Conservation (phyloP, 2,329 filamentous ascomycete species). For the Tolypocladium inflatum region DNA sequence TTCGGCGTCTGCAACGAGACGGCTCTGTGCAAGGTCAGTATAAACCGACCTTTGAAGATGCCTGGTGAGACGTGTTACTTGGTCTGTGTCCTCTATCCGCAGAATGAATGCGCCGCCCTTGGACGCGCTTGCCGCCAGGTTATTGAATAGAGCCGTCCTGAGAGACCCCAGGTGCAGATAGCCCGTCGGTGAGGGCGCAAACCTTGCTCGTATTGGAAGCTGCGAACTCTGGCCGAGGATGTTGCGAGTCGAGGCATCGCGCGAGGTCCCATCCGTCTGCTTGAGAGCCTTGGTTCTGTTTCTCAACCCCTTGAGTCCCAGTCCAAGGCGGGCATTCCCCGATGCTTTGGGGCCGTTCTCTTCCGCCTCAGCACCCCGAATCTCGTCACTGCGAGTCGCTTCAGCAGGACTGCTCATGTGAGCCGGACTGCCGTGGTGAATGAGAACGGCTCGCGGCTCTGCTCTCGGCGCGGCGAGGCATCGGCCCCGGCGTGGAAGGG, state of each 20-base stretch:
- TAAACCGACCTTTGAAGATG: neutral
- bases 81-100: conserved; percentile 91
- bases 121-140: conserved; percentile 77
- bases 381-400: neutral
- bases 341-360: neutral
- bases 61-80: conserved; percentile 40
- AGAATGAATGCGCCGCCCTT: conserved; percentile 77
- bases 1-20: conserved; percentile 74
- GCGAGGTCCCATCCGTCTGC: conserved; percentile 5
- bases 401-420: neutral
- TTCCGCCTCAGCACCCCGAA: neutral
- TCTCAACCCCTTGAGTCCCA: conserved; percentile 9
- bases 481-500: neutral
- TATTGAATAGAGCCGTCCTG: conserved; percentile 92
- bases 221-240: conserved; percentile 40
- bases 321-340: neutral
- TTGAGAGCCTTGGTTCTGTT: conserved; percentile 12
- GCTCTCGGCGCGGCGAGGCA: neutral
- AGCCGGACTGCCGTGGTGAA: neutral
- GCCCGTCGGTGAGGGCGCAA: conserved; percentile 92
- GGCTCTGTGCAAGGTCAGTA: conserved; percentile 44
- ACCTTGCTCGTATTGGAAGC: conserved; percentile 52
- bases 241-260: conserved; percentile 8
- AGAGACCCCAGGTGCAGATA: conserved; percentile 88
- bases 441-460: neutral